These are phyloP conservation scores for Cyanidiococcus yangmingshanensis DNA, from an alignment of 23 red algal species.

Conservation along the genomic window DNA sequence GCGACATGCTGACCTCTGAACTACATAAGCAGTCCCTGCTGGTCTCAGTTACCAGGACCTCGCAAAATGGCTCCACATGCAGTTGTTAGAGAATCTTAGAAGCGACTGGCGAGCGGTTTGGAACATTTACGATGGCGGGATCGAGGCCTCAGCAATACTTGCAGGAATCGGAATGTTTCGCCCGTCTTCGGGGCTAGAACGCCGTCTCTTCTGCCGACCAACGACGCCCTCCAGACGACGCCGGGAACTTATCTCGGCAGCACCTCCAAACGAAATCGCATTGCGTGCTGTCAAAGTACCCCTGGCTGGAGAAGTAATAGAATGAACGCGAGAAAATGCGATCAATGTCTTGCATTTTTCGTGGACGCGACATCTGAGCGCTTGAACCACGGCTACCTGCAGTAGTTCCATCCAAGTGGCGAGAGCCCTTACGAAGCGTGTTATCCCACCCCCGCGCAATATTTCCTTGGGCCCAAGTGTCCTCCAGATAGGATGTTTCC, in stretches of 20 bases:
- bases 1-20: no score
- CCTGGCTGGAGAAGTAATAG: not conserved
- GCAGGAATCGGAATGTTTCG: not conserved
- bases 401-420: not conserved
- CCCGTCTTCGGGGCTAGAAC: not conserved
- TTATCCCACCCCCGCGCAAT: slow-evolving; percentile 63
- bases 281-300: not conserved
- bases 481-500: slow-evolving; percentile 57
- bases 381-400: slow-evolving; percentile 26
- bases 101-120: no score
- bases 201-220: not conserved
- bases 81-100: no score
- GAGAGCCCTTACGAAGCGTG: slow-evolving; percentile 25
- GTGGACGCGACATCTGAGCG: not conserved
- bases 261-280: not conserved
- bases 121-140: not conserved
- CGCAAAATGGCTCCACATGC: no score
- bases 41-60: no score
- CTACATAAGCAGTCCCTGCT: no score
- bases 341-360: not conserved
- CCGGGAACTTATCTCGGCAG: not conserved
- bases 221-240: not conserved
- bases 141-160: not conserved
- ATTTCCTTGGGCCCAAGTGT: slow-evolving; percentile 64
- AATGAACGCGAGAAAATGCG: slow-evolving; percentile 16